Conservation (phyloP, 306 rosid species). For the Canavalia ensiformis region DNA sequence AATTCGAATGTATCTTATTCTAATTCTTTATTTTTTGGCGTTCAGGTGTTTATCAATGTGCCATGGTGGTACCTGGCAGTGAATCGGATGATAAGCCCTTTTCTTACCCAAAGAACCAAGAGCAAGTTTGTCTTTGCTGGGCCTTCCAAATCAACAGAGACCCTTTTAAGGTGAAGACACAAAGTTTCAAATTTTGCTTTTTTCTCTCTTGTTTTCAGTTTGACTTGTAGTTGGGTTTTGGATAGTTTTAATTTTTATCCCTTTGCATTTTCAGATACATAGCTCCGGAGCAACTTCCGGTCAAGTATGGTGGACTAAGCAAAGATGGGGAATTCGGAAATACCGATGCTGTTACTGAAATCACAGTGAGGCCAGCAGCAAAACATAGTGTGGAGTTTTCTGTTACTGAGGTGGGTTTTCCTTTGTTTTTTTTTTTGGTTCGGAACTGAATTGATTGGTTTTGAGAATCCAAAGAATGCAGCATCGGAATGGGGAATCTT, state of each 20-base stretch:
- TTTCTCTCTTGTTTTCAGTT: not conserved
- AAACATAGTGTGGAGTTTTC: slow-evolving; percentile 71
- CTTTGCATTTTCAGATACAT: slow-evolving; percentile 63
- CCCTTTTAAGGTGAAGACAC: slow-evolving; percentile 70
- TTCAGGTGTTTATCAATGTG: slow-evolving; percentile 81
- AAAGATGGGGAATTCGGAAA: slow-evolving; percentile 70
- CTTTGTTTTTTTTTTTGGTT: not conserved
- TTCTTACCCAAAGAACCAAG: slow-evolving; percentile 74
- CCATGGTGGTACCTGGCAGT: slow-evolving; percentile 93
- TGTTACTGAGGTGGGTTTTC: slow-evolving; percentile 68
- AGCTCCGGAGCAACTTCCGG: slow-evolving; percentile 76
- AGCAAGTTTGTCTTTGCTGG: slow-evolving; percentile 88
- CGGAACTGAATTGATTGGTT: slow-evolving; percentile 1
- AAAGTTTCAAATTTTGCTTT: slow-evolving; percentile 32
- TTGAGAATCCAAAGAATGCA: slow-evolving; percentile 51
- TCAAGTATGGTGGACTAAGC: slow-evolving; percentile 85
- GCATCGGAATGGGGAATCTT: slow-evolving; percentile 45
- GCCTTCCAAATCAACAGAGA: slow-evolving; percentile 75
- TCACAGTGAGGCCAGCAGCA: slow-evolving; percentile 66
- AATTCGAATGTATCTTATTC: not conserved
- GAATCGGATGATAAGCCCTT: slow-evolving; percentile 82
- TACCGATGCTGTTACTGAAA: slow-evolving; percentile 68
- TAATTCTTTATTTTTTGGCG: not conserved
- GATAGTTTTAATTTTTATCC: slow-evolving; percentile 4
- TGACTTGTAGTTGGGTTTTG: not conserved